A percentile compares a stretch with the other conserved stretches of the same genome.
Conservation (phyloP, 805 yeast genomes). For the Hermanozyma aechmeae region DNA sequence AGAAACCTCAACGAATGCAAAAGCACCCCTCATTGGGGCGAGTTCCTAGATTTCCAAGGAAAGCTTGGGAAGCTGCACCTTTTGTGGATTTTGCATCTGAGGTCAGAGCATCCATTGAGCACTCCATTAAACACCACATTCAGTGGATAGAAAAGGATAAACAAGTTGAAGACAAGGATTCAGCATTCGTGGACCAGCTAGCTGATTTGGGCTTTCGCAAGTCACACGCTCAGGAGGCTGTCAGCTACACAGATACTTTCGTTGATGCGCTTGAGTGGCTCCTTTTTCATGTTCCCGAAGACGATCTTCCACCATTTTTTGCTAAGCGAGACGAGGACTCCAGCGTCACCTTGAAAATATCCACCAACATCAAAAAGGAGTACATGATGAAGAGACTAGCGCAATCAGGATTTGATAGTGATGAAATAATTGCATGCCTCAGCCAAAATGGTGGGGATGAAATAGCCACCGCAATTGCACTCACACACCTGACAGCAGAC, state of each 20-base stretch:
- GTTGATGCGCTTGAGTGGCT: conserved; percentile 64
- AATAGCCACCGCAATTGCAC: conserved; percentile 37
- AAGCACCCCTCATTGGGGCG: neutral
- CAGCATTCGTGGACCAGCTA: too few relatives aligned
- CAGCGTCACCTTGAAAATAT: conserved; percentile 46
- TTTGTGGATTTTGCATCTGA: conserved; percentile 61
- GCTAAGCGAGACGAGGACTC: conserved; percentile 49
- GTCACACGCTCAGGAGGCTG: conserved; percentile 64
- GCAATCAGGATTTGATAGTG: conserved; percentile 63
- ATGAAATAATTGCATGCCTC: conserved; percentile 47
- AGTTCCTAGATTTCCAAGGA: conserved; percentile 31
- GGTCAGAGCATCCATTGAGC: conserved; percentile 54
- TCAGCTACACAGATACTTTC: conserved; percentile 43
- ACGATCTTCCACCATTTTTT: conserved; percentile 71
- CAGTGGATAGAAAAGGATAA: conserved; percentile 36
- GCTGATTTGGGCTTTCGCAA: conserved; percentile 48
- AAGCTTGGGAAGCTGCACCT: conserved; percentile 65
- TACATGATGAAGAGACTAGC: conserved; percentile 47
- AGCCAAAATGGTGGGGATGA: conserved; percentile 35
- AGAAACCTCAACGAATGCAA: too few relatives aligned
- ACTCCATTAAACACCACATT: conserved; percentile 46
- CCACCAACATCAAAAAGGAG: conserved; percentile 47
- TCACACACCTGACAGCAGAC: conserved; percentile 32
- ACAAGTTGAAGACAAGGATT: conserved; percentile 1
- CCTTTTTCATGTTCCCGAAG: conserved; percentile 85